Evolutionary conservation across 257 asterid species (phyloP), one percentile per base, ranked within the genome.

Genomic region (Solanum stenotomum): DNA sequence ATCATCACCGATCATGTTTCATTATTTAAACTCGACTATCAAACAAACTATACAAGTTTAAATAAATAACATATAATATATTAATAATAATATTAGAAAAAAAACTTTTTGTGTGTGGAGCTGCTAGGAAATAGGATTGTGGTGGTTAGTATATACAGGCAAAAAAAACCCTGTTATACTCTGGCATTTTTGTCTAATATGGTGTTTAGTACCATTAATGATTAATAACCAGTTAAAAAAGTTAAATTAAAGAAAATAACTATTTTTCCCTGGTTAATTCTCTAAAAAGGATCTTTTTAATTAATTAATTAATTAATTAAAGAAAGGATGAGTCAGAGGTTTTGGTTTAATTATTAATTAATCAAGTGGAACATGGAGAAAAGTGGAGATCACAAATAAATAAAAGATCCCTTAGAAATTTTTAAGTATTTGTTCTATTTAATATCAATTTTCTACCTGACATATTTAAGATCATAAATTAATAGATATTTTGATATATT

Each of bases 171-270:
- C 67, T 79, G 67, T 44, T 27, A 44, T 31, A 79, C 85, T 40
- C 84, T 79, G 67, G 85, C 85, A 44, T 1, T 79, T 79, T 79
- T 79, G 85, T 44, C 85, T 25, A 63, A 63, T 63, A 40, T n/a
- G n/a, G 63, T 77, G 35, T 33, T 40, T 40, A 33, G 12, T 31
- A 40, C 27, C 27, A 44, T 81, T 52, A 81, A 81, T 81, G 38
- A 81, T 81, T 81, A 81, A 81, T 81, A 1, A 6, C 68, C 68
- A 81, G 85, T 27, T 81, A 72, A 44, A 16, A 78, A 27, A 15
- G 37, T 20, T 56, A 56, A 0, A 20, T 42, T 40, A 14, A 78
- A 42, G 0, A 42, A 44, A 44, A 5, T 10, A 79, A 25, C 5
- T 79, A 44, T 79, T 42, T 16, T 16, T 37, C 3, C 67, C 67